phyloP scores from a whole-genome alignment of 371 early-diverging fungal species.

The Mucor racemosus region DNA sequence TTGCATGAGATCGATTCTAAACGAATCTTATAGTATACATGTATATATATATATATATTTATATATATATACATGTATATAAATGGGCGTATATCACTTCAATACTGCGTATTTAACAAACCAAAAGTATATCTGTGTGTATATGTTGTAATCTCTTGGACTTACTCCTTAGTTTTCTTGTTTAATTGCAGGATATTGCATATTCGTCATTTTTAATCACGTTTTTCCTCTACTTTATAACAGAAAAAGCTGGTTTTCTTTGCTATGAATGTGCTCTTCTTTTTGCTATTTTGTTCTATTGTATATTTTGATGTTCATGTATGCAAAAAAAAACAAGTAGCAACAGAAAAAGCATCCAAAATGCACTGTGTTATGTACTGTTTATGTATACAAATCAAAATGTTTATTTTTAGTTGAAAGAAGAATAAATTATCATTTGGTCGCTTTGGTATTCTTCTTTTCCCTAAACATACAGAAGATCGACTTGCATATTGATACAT shows the following conservation, averaged over 20 bases:
- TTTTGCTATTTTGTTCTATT: too few relatives aligned
- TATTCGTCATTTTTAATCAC: conserved; percentile 40
- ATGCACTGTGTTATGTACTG: conserved; percentile 1
- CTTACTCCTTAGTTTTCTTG: conserved; percentile 27
- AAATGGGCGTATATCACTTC: neutral
- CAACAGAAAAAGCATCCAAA: neutral
- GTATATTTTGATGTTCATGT: neutral
- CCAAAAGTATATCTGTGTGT: neutral
- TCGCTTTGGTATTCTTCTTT: neutral
- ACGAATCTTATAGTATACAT: conserved; percentile 29
- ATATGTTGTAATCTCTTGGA: neutral
- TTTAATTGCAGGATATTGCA: conserved; percentile 26
- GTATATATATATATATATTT: conserved; percentile 6
- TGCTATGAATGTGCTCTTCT: too few relatives aligned
- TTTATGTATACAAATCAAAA: conserved; percentile 10
- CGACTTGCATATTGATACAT: conserved; percentile 9
- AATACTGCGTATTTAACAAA: neutral
- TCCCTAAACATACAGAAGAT: conserved; percentile 10
- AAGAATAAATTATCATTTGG: conserved; percentile 6
- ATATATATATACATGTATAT: neutral
- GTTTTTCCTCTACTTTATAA: conserved; percentile 6
- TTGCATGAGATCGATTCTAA: conserved; percentile 49
- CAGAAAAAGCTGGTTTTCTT: neutral
- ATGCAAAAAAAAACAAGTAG: neutral
- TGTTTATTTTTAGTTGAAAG: conserved; percentile 9